phyloP scores from a whole-genome alignment of 495 filamentous ascomycete genomes.

The Aspergillus leporis region DNA sequence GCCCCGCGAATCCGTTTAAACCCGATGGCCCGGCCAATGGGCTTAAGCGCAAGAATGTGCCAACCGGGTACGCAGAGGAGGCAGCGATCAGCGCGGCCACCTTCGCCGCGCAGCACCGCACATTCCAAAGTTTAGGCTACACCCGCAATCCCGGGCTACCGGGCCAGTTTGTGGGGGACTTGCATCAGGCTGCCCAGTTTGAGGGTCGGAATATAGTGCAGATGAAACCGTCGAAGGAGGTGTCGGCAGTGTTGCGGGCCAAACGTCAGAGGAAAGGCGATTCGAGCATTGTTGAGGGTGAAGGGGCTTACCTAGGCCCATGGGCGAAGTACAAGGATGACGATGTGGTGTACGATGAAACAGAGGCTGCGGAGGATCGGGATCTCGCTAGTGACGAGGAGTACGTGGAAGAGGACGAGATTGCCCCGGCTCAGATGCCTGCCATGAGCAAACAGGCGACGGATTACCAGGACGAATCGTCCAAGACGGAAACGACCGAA shows the following conservation, averaged over 20 bases:
- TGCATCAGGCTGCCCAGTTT: conserved; percentile 48
- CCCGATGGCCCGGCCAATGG: conserved; percentile 53
- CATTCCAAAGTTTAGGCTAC: conserved; percentile 66
- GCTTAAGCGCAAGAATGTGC: conserved; percentile 84
- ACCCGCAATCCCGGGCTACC: conserved; percentile 55
- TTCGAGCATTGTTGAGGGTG: conserved; percentile 77
- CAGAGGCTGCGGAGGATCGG: conserved; percentile 49
- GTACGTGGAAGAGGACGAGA: conserved; percentile 58
- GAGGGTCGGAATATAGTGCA: conserved; percentile 60
- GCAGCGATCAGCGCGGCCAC: conserved; percentile 85
- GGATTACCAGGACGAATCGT: conserved; percentile 55
- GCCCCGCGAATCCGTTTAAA: conserved; percentile 82
- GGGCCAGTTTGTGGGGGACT: conserved; percentile 54
- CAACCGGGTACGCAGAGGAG: conserved; percentile 87
- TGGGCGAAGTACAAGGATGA: conserved; percentile 85
- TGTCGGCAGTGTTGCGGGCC: conserved; percentile 60
- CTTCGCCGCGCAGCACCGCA: conserved; percentile 79
- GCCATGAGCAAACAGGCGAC: conserved; percentile 59
- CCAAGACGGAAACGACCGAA: conserved; percentile 72
- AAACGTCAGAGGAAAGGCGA: conserved; percentile 84
- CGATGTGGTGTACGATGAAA: conserved; percentile 61
- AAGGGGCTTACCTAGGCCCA: conserved; percentile 84
- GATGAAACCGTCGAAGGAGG: conserved; percentile 64
- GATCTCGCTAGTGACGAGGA: conserved; percentile 77
- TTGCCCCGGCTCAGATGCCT: conserved; percentile 47